Evolutionary conservation across 139 green algal species (phyloP).

Genomic region (Micromonas commoda): DNA sequence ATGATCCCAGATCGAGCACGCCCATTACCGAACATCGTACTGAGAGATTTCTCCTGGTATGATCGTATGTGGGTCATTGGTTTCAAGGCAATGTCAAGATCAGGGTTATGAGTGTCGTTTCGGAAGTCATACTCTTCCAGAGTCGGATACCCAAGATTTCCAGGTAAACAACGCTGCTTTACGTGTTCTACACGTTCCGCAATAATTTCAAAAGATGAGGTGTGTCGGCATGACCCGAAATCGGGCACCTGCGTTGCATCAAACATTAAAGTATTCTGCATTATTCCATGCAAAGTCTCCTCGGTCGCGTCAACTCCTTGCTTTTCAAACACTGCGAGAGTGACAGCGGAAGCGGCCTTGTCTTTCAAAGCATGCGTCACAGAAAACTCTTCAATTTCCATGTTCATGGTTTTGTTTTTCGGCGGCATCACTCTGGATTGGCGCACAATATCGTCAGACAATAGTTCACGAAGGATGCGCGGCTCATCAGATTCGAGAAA

Average conservation of each 20-base stretch:
- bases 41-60: slow-evolving; percentile 91
- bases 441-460: slow-evolving; percentile 2
- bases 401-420: background rate
- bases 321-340: too few species aligned
- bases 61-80: slow-evolving; percentile 73
- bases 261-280: background rate
- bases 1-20: slow-evolving; percentile 79
- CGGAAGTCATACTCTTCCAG: slow-evolving; percentile 98
- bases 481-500: slow-evolving; percentile 81
- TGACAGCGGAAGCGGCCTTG: too few species aligned
- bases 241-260: background rate
- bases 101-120: slow-evolving; percentile 57
- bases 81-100: slow-evolving; percentile 81
- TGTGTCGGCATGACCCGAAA: background rate
- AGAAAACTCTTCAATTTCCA: too few species aligned
- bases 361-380: too few species aligned
- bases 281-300: background rate
- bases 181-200: slow-evolving; percentile 81
- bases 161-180: slow-evolving; percentile 86
- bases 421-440: slow-evolving; percentile 31
- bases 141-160: slow-evolving; percentile 88
- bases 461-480: slow-evolving; percentile 34
- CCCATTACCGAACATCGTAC: slow-evolving; percentile 98
- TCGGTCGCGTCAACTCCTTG: background rate
- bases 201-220: slow-evolving; percentile 9